phyloP scores from a whole-genome alignment of 805 yeast species.

The Saturnispora dispora region DNA sequence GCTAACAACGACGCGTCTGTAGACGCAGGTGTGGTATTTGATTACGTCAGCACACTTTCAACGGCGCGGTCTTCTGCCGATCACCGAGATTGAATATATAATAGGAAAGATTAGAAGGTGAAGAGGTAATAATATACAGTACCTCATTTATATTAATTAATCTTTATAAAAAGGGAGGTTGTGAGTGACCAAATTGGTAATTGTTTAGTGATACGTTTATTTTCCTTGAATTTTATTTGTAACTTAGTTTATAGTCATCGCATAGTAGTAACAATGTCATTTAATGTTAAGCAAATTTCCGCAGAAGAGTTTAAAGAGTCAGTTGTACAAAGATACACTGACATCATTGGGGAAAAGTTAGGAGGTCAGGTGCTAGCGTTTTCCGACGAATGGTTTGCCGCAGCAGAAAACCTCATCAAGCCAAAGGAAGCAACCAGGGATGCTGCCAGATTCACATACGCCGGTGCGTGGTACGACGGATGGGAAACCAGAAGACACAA shows the following conservation, averaged over 20 bases:
- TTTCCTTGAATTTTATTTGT: not conserved
- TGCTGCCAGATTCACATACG: constrained; percentile 63
- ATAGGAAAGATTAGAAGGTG: not conserved
- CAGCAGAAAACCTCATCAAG: constrained; percentile 75
- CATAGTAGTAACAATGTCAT: constrained; percentile 6
- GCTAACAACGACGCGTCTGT: not conserved
- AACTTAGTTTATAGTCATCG: not conserved
- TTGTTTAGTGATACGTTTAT: not conserved
- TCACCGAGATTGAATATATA: not conserved
- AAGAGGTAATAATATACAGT: not conserved
- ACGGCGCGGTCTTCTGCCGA: not conserved
- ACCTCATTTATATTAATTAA: too few relatives aligned
- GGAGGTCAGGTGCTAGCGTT: constrained; percentile 66
- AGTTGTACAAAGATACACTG: constrained; percentile 49
- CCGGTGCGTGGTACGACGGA: constrained; percentile 98
- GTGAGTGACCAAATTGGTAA: not conserved
- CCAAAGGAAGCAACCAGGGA: constrained; percentile 77
- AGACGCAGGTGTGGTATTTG: not conserved
- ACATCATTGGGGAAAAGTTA: constrained; percentile 74
- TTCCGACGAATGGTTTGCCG: constrained; percentile 95
- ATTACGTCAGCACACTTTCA: not conserved
- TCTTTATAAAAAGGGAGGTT: not conserved
- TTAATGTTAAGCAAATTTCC: constrained; percentile 14
- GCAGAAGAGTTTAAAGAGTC: constrained; percentile 36
- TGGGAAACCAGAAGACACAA: constrained; percentile 98